Evolutionary conservation across 768 basidiomycete genomes (phyloP), one percentile per base, ranked within the genome.

Genomic region (Serendipita vermifera): DNA sequence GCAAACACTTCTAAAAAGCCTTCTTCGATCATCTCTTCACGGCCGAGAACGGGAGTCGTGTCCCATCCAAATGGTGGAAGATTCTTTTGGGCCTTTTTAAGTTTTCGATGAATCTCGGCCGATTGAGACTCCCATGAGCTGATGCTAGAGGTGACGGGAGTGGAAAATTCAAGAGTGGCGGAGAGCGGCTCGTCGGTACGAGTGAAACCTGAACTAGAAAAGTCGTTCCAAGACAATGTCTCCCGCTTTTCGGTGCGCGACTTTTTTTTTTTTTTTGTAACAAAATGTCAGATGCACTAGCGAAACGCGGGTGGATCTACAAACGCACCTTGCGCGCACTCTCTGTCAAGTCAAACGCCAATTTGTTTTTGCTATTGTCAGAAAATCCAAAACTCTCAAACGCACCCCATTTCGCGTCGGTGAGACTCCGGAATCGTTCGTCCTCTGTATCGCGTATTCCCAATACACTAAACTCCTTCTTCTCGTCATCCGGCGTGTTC

Each of bases 291-390:
- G 5, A 27, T 17, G n/a, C n/a, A n/a, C n/a, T n/a, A n/a, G n/a
- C n/a, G 17, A 20, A 5, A 40, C 14, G 46, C 9, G 15, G 26
- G 6, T 7, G 46, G 20, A n/a, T 51, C 9, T 51, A 51, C 46
- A 29, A n/a, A 63, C 82, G 62, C 55, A 79, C 80, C 66, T 73
- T 76, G 59, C 88, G 75, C 24, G 92, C 92, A 56, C 82, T 77
- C 70, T 98, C 96, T 0, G 83, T 93, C 60, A 97, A 68, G 67
- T 98, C 93, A 67, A 99, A 98, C 64, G 90, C 80, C 31, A 98
- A 74, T 68, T 87, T 87, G 69, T 81, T 85, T 60, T 80, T 75
- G 41, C 73, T 69, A 48, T 65, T 64, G 26, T 70, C 76, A 5
- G 79, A 78, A 59, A 97, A 96, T 0, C 92, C 92, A 69, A 81